Evolutionary conservation across 768 basidiomycete species (phyloP).

Genomic region (Hysterangium stoloniferum): DNA sequence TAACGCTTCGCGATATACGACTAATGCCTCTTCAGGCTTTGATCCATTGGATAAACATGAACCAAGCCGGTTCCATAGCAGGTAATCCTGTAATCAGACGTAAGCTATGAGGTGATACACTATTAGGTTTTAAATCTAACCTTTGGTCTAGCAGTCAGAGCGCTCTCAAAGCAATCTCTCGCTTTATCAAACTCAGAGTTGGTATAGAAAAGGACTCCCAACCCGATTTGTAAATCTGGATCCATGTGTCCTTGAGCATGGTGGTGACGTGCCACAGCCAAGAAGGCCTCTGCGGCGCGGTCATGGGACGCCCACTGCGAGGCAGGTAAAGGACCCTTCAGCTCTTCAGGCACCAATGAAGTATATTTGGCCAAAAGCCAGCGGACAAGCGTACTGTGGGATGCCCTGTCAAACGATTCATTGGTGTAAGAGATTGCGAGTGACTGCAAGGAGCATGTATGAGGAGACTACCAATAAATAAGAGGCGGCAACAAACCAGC

Average conservation of each 20-base stretch:
- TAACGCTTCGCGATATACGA: constrained; percentile 85
- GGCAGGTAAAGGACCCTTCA: constrained; percentile 36
- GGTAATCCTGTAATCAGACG: constrained; percentile 56
- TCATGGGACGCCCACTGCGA: constrained; percentile 79
- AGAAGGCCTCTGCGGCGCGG: constrained; percentile 73
- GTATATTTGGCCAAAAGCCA: constrained; percentile 73
- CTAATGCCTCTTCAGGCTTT: constrained; percentile 88
- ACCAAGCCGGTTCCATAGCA: constrained; percentile 93
- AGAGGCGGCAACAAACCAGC: constrained; percentile 43
- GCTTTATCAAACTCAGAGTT: constrained; percentile 81
- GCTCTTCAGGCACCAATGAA: constrained; percentile 33
- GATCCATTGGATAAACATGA: constrained; percentile 92
- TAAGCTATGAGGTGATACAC: no score
- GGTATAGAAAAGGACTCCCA: constrained; percentile 90
- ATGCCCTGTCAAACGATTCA: constrained; percentile 81
- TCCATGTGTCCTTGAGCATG: constrained; percentile 65
- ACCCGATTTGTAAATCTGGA: constrained; percentile 86
- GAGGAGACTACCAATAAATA: not conserved
- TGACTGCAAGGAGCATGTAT: constrained; percentile 43
- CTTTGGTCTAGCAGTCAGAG: constrained; percentile 69
- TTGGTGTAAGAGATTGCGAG: constrained; percentile 96
- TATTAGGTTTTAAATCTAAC: constrained; percentile 28
- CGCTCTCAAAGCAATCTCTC: constrained; percentile 91
- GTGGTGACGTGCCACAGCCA: constrained; percentile 76
- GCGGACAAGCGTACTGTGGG: constrained; percentile 76